Evolutionary conservation across 139 green algal species (phyloP), one percentile per base, ranked within the genome.

Genomic region (Dunaliella sp.): DNA sequence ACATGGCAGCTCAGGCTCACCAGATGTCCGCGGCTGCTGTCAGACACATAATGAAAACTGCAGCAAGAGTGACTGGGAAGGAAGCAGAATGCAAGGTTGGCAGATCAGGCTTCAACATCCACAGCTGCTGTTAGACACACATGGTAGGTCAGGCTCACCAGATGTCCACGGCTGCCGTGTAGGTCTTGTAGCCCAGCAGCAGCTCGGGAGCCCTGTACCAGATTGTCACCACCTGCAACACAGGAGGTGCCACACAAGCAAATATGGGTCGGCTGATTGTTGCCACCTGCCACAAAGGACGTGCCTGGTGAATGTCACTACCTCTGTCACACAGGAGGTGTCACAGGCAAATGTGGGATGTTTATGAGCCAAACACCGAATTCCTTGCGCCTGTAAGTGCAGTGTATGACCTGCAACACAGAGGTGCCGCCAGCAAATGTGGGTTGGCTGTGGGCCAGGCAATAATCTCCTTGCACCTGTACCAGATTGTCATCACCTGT

Each of bases 141-240:
- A n/a, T n/a, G n/a, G n/a, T n/a, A n/a, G n/a, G n/a, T n/a, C n/a
- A 26, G 48, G 3, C 76, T 84, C 90, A 95, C 97, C 97, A 99
- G 7, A 99, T 94, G 89, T 99, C 97, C 28, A 99, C 96, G 0
- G 94, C 94, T 0, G 94, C 95, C 77, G 92, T 94, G 93, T 99
- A 99, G 79, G 95, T 89, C 58, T 93, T 94, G 35, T 89, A 86
- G 57, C 97, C 97, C 38, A 99, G 91, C 87, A 99, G 90, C 87
- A 99, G 96, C 91, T 99, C 97, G 16, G 97, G 97, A 28, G 96
- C 93, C 1, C 97, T 92, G 92, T 99, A 99, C 97, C 97, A 99
- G 38, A 99, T 89, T 22, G 97, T 99, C 58, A 99, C 96, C 37
- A 98, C 95, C 92, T 98, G 48, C 81, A 22, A 25, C 36, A 34